Conservation (phyloP, 1,139 yeast genomes). For the Starmera stellimalicola region DNA sequence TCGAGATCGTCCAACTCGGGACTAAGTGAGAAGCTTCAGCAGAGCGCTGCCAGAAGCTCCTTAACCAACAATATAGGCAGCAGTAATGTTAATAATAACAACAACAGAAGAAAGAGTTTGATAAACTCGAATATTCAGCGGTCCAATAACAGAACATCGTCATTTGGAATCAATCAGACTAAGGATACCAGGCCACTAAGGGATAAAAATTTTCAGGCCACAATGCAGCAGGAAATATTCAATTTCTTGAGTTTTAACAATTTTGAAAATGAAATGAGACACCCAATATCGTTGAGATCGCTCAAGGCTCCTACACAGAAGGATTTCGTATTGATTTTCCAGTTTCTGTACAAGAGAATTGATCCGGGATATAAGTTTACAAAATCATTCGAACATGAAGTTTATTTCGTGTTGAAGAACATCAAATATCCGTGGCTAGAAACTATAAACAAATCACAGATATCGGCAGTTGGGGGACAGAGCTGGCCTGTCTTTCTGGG, state of each 20-base stretch:
- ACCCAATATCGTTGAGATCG: conserved; percentile 56
- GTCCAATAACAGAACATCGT: conserved; percentile 13
- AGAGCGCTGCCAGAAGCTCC: conserved; percentile 14
- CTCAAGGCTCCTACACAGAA: conserved; percentile 78
- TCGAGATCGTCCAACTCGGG: conserved; percentile 16
- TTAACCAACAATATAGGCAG: conserved; percentile 12
- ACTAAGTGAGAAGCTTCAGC: conserved; percentile 18
- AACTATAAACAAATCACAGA: conserved; percentile 70
- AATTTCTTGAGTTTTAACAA: conserved; percentile 53
- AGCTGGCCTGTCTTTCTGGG: conserved; percentile 84
- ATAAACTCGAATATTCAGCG: conserved; percentile 6
- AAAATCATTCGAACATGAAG: conserved; percentile 66
- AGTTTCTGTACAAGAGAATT: conserved; percentile 63
- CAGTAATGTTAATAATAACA: background rate
- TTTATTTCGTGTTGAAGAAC: conserved; percentile 53
- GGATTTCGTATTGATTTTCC: conserved; percentile 71
- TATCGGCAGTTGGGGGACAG: conserved; percentile 87
- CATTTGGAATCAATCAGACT: conserved; percentile 17
- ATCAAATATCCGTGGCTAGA: conserved; percentile 77
- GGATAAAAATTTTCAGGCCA: conserved; percentile 57
- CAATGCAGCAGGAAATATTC: conserved; percentile 56
- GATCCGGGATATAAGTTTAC: conserved; percentile 76
- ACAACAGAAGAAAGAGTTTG: conserved; percentile 13
- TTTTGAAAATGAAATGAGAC: conserved; percentile 69
- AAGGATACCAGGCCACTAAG: conserved; percentile 72